Evolutionary conservation across 2,329 filamentous ascomycete genomes (phyloP).

Genomic region (Alternaria sp.): DNA sequence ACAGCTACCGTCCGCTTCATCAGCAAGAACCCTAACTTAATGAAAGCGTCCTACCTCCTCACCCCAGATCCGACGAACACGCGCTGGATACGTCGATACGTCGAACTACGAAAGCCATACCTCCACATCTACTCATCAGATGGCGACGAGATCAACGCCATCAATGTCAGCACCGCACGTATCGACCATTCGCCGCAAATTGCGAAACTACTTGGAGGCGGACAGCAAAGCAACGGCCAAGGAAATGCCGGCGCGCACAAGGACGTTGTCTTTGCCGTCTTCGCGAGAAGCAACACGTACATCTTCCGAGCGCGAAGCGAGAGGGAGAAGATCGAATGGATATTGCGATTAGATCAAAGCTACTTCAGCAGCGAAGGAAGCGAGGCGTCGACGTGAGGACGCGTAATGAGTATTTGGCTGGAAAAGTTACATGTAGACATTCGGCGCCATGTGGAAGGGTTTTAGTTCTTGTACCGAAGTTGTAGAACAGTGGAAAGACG

Average conservation of each 20-base stretch:
- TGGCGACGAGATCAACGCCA: constrained; percentile 87
- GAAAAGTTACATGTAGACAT: not conserved
- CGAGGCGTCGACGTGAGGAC: constrained; percentile 12
- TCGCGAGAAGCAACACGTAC: constrained; percentile 93
- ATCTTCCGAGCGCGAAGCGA: constrained; percentile 90
- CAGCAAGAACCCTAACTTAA: constrained; percentile 72
- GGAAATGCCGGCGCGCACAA: constrained; percentile 44
- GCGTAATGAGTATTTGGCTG: not conserved
- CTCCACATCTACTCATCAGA: constrained; percentile 87
- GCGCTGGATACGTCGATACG: constrained; percentile 89
- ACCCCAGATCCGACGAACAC: constrained; percentile 81
- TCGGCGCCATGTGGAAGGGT: not conserved
- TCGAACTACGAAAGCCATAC: constrained; percentile 90
- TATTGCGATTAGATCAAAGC: constrained; percentile 89
- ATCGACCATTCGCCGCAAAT: constrained; percentile 92
- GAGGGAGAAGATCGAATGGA: constrained; percentile 95
- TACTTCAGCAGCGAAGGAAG: constrained; percentile 55
- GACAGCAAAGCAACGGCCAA: constrained; percentile 11
- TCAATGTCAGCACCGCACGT: constrained; percentile 87
- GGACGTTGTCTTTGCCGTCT: constrained; percentile 85
- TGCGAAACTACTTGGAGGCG: constrained; percentile 70
- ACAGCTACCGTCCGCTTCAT: constrained; percentile 78
- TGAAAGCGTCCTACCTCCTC: constrained; percentile 88
- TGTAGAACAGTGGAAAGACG: constrained; percentile 2
- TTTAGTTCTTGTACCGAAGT: constrained; percentile 1